phyloP scores from a whole-genome alignment of 108 stramenopile species.

The Aurantiochytrium sp. region DNA sequence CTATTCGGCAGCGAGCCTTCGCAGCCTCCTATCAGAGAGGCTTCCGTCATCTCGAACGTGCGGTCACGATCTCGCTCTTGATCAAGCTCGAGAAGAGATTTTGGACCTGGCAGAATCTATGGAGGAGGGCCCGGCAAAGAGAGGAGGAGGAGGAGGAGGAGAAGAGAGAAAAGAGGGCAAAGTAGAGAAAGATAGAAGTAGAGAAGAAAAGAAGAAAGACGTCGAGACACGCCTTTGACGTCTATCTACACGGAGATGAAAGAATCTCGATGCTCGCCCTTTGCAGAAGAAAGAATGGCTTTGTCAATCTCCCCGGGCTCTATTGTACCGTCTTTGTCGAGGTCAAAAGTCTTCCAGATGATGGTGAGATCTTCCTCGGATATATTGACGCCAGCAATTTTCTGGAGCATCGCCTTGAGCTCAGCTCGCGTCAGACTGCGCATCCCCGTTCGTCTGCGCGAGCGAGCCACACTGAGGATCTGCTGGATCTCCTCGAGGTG shows the following conservation, averaged over 20 bases:
- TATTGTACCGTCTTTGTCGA: background rate
- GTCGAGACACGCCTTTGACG: background rate
- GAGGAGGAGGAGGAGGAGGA: too few species aligned
- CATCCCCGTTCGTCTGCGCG: background rate
- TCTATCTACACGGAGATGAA: background rate
- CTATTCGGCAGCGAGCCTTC: too few species aligned
- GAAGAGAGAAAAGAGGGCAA: too few species aligned
- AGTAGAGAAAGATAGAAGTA: too few species aligned
- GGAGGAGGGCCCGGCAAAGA: background rate
- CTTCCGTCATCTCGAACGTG: too few species aligned
- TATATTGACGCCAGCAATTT: background rate
- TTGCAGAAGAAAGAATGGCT: background rate
- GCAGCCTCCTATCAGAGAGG: too few species aligned
- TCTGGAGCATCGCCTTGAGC: background rate
- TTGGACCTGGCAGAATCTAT: background rate
- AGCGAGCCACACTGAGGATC: background rate
- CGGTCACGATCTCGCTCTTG: too few species aligned
- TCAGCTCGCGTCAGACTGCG: background rate
- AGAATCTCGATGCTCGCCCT: background rate
- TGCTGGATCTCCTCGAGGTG: slow-evolving; percentile 17
- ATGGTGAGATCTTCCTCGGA: background rate
- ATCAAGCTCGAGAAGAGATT: background rate
- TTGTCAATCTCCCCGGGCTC: background rate
- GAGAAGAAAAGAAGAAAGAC: too few species aligned
- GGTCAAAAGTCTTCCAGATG: slow-evolving; percentile 3